Evolutionary conservation across 2,329 filamentous ascomycete species (phyloP).

Genomic region (Gyromitra esculenta): DNA sequence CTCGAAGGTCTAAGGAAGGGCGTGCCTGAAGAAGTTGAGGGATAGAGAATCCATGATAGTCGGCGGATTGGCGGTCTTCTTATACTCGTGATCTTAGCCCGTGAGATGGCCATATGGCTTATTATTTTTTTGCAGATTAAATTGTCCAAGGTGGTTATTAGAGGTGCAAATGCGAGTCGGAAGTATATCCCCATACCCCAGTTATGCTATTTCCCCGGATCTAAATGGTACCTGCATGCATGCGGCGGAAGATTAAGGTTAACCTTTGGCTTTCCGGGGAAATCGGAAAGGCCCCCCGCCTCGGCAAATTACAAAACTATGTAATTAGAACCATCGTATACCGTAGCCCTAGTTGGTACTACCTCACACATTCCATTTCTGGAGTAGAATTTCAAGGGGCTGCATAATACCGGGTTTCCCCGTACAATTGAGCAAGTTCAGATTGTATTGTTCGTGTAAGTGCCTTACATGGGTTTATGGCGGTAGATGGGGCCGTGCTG

Average conservation of each 20-base stretch:
- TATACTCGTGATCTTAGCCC: conserved; percentile 16
- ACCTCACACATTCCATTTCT: not conserved
- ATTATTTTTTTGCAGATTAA: not conserved
- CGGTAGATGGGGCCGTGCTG: conserved; percentile 10
- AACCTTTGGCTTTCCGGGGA: conserved; percentile 10
- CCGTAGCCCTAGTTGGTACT: not conserved
- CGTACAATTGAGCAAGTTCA: not conserved
- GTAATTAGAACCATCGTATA: not conserved
- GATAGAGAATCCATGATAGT: not conserved
- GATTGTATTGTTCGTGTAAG: not conserved
- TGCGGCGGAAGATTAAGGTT: conserved; percentile 29
- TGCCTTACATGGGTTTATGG: not conserved
- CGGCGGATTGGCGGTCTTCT: conserved; percentile 5
- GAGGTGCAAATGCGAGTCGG: not conserved
- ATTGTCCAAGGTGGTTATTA: not conserved
- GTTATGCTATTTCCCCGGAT: conserved; percentile 38
- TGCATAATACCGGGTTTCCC: conserved; percentile 10
- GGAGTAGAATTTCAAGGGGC: not conserved
- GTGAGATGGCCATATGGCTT: not conserved
- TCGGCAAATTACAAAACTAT: conserved; percentile 16
- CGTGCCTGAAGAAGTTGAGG: not conserved
- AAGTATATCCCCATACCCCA: conserved; percentile 15
- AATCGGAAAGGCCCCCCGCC: conserved; percentile 20
- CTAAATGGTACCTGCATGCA: conserved; percentile 42
- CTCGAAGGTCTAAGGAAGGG: not conserved